Evolutionary conservation across 345 rosid genomes (phyloP).

Genomic region (Citrus medica): DNA sequence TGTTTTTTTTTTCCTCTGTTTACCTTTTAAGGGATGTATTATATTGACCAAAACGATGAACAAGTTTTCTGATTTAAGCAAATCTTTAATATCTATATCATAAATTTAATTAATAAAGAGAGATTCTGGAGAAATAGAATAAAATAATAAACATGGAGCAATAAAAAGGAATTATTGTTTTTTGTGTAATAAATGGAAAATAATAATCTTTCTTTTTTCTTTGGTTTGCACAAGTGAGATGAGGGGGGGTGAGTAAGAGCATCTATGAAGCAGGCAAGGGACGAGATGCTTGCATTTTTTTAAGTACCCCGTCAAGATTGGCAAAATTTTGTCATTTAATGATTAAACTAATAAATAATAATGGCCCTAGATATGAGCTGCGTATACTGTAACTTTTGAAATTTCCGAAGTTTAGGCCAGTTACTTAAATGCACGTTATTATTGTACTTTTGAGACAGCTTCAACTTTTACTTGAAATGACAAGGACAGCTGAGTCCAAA

Average conservation of each 20-base stretch:
- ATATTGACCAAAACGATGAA: too few relatives aligned
- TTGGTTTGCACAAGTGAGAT: not conserved
- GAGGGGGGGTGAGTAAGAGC: not conserved
- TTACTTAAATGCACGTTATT: not conserved
- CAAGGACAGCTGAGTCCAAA: not conserved
- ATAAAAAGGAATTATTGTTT: too few relatives aligned
- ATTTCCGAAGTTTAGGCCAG: not conserved
- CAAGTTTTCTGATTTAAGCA: too few relatives aligned
- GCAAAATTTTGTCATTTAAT: not conserved
- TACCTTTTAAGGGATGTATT: too few relatives aligned
- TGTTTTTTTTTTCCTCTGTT: too few relatives aligned
- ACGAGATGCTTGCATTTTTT: not conserved
- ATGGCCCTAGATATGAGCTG: not conserved
- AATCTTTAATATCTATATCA: too few relatives aligned
- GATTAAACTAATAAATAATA: too few relatives aligned
- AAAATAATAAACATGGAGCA: too few relatives aligned
- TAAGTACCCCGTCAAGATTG: not conserved
- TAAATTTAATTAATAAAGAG: too few relatives aligned
- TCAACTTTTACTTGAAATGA: not conserved
- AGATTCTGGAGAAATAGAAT: too few relatives aligned
- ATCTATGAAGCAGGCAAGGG: not conserved
- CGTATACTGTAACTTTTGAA: not conserved
- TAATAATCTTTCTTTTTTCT: not conserved
- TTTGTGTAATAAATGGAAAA: not conserved
- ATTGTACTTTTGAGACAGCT: not conserved